Percentiles rank a stretch among this genome's conserved stretches.
phyloP scores from a whole-genome alignment of 441 rosid species.

The Pelargonium fulgidum region DNA sequence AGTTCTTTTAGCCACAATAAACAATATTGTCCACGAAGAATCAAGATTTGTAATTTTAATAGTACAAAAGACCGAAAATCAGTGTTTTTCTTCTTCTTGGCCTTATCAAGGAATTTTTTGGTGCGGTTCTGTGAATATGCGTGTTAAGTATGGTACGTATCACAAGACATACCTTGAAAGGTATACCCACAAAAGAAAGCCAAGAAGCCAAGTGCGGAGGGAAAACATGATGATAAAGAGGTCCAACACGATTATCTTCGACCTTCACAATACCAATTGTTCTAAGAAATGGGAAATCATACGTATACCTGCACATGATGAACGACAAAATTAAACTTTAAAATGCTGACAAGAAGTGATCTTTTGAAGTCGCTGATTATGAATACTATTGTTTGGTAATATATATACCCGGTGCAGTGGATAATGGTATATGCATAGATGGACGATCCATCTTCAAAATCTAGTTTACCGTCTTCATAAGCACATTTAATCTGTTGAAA shows the following conservation, averaged over 20 bases:
- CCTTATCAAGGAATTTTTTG: too few species aligned
- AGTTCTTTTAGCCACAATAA: too few species aligned
- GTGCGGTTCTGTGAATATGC: too few species aligned
- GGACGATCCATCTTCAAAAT: neutral
- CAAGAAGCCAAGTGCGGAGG: conserved; percentile 15
- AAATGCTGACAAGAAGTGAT: too few species aligned
- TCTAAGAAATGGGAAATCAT: conserved; percentile 16
- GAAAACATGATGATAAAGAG: conserved; percentile 18
- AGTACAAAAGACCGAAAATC: too few species aligned
- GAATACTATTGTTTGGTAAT: neutral
- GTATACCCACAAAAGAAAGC: conserved; percentile 16
- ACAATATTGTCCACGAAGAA: too few species aligned
- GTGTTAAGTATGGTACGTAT: too few species aligned
- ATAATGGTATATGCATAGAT: neutral
- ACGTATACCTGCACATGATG: conserved; percentile 10
- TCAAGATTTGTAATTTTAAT: too few species aligned
- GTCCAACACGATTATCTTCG: conserved; percentile 19
- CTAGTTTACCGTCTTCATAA: neutral
- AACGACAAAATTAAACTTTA: neutral
- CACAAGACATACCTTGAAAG: neutral
- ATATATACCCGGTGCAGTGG: neutral
- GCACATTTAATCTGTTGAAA: neutral
- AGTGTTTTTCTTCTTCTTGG: too few species aligned
- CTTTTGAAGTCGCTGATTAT: neutral
- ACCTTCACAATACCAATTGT: conserved; percentile 15